These are phyloP conservation scores for Alternaria dauci DNA, from an alignment of 2,329 filamentous ascomycete genomes.

Conservation along the genomic window DNA sequence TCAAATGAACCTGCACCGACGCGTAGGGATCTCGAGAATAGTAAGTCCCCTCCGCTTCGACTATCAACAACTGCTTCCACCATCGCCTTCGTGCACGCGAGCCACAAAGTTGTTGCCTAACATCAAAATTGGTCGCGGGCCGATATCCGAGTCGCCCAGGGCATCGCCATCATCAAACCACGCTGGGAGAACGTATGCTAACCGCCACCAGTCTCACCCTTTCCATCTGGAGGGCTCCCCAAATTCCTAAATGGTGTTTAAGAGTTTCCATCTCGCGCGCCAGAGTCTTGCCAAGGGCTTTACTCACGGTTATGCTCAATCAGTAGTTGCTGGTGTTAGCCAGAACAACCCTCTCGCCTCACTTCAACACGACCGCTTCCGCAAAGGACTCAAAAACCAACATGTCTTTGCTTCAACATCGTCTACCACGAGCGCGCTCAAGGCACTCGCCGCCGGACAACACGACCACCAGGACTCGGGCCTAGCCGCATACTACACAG, in stretches of 20 bases:
- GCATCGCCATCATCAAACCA: conserved; percentile 24
- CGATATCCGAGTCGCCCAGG: conserved; percentile 24
- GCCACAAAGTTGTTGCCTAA: conserved; percentile 30
- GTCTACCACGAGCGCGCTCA: conserved; percentile 48
- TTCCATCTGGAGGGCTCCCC: conserved; percentile 67
- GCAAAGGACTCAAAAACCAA: conserved; percentile 69
- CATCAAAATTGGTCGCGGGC: conserved; percentile 17
- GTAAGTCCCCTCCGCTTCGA: conserved; percentile 59
- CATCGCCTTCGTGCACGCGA: conserved; percentile 20
- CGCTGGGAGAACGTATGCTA: conserved; percentile 19
- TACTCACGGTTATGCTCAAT: conserved; percentile 97
- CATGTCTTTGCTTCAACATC: conserved; percentile 71
- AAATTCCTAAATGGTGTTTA: conserved; percentile 85
- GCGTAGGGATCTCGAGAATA: conserved; percentile 64
- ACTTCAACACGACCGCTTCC: conserved; percentile 58
- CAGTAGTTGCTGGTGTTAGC: conserved; percentile 87
- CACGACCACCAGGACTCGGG: conserved; percentile 58
- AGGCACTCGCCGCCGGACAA: conserved; percentile 40
- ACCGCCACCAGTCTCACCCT: conserved; percentile 56
- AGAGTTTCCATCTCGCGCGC: conserved; percentile 86
- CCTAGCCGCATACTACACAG: conserved; percentile 90
- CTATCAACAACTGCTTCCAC: conserved; percentile 9
- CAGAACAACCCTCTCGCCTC: conserved; percentile 65
- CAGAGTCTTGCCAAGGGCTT: conserved; percentile 97
- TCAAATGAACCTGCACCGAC: conserved; percentile 98